Evolutionary conservation across 176 grass and related monocot genomes (phyloP).

Genomic region (Musa itinerans): DNA sequence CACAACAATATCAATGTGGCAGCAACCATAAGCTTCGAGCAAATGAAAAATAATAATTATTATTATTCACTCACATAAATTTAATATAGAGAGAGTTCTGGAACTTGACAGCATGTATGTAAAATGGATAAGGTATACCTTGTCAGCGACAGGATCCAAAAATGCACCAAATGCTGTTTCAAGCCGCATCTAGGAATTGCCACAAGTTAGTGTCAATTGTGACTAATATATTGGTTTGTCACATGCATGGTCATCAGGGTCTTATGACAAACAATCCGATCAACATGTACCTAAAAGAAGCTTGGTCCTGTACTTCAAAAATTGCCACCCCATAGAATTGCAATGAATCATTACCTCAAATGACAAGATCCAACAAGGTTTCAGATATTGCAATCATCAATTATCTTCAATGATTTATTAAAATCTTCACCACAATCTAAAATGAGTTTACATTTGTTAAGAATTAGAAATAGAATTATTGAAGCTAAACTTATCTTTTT

Average conservation of each 20-base stretch:
- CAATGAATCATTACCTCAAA: neutral
- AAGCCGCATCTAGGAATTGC: constrained; percentile 55
- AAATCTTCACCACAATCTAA: too few species aligned
- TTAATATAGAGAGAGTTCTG: neutral
- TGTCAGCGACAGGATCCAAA: constrained; percentile 99
- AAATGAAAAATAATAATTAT: constrained; percentile 7
- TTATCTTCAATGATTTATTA: neutral
- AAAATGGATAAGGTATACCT: constrained; percentile 34
- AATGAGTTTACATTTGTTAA: too few species aligned
- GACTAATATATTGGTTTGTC: neutral
- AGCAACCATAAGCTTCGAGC: constrained; percentile 87
- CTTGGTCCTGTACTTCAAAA: neutral
- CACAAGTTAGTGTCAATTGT: neutral
- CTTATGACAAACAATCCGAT: neutral
- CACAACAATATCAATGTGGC: constrained; percentile 82
- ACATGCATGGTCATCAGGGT: neutral
- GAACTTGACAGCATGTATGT: neutral
- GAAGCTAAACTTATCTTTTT: too few species aligned
- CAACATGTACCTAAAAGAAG: neutral
- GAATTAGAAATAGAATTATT: too few species aligned
- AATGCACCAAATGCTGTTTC: constrained; percentile 99
- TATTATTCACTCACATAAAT: constrained; percentile 8
- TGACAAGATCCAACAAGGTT: neutral
- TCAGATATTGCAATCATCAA: neutral
- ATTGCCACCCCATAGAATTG: neutral